A percentile compares a stretch with the other conserved stretches of the same genome.
Conservation (phyloP, 495 filamentous ascomycete genomes). For the Coniosporium apollinis region DNA sequence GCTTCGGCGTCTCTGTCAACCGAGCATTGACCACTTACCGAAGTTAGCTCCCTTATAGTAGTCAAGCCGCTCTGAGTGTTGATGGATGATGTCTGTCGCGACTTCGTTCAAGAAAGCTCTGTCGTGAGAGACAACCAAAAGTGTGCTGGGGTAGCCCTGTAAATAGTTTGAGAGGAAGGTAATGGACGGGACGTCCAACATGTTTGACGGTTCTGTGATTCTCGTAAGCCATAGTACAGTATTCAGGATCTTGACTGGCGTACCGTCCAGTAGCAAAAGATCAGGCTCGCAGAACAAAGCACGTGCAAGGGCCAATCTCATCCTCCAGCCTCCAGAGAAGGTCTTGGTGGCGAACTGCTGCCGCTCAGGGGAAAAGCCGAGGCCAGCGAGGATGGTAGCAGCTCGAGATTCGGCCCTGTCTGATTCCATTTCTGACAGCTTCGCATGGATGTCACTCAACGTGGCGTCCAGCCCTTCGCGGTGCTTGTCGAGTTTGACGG, state of each 20-base stretch:
- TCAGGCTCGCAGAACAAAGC: constrained; percentile 98
- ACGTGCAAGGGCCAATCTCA: constrained; percentile 87
- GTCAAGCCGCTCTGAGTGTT: constrained; percentile 90
- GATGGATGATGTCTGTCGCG: constrained; percentile 98
- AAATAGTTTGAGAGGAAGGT: constrained; percentile 97
- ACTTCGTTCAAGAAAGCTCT: constrained; percentile 97
- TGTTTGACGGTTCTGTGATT: constrained; percentile 81
- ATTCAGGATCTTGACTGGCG: background rate
- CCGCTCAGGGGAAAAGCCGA: constrained; percentile 87
- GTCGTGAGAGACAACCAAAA: constrained; percentile 97
- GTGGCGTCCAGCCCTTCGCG: constrained; percentile 80
- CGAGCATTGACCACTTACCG: constrained; percentile 21
- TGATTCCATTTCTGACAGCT: constrained; percentile 96
- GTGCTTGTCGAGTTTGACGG: constrained; percentile 64
- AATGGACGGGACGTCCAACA: constrained; percentile 99
- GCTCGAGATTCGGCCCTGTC: constrained; percentile 94
- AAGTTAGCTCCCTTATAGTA: constrained; percentile 99
- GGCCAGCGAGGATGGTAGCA: constrained; percentile 87
- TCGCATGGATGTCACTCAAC: constrained; percentile 75
- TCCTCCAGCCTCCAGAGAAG: constrained; percentile 99
- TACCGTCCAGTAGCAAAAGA: constrained; percentile 77
- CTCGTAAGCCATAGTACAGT: too few species aligned
- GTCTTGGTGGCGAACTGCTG: constrained; percentile 91
- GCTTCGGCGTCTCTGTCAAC: background rate
- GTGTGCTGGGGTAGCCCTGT: constrained; percentile 80